phyloP scores from a whole-genome alignment of 768 basidiomycete genomes.

The Russula vinacea region DNA sequence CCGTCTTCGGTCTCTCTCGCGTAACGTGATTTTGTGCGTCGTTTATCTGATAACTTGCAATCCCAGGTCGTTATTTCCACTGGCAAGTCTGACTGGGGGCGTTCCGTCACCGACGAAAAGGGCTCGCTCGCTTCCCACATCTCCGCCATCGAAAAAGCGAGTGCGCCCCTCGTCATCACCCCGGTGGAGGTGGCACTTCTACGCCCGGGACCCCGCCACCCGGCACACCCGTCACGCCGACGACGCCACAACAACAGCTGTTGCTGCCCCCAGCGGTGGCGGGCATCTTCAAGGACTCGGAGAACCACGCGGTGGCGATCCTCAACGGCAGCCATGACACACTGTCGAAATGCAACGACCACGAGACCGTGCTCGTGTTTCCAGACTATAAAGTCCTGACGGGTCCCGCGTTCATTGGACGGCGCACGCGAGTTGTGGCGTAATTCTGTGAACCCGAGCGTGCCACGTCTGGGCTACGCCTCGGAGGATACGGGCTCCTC shows the following conservation, averaged over 20 bases:
- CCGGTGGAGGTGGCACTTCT: background rate
- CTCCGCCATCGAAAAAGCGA: constrained; percentile 30
- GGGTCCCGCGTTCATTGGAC: constrained; percentile 54
- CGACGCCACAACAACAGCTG: background rate
- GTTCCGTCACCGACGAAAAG: constrained; percentile 68
- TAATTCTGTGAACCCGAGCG: constrained; percentile 55
- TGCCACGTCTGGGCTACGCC: constrained; percentile 47
- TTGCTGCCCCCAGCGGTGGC: constrained; percentile 34
- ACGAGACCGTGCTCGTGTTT: constrained; percentile 81
- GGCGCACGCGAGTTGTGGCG: constrained; percentile 73
- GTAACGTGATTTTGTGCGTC: background rate
- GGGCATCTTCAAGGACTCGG: constrained; percentile 58
- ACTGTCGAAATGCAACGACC: constrained; percentile 57
- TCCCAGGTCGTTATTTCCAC: constrained; percentile 81
- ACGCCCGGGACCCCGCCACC: constrained; percentile 28
- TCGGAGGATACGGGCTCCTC: constrained; percentile 37
- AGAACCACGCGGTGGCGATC: constrained; percentile 59
- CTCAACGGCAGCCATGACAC: constrained; percentile 82
- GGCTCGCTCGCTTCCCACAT: constrained; percentile 69
- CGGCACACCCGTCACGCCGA: constrained; percentile 22
- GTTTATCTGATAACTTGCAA: constrained; percentile 22
- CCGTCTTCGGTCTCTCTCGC: constrained; percentile 24
- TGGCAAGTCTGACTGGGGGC: constrained; percentile 84
- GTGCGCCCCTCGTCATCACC: constrained; percentile 9
- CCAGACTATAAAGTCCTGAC: constrained; percentile 88